Evolutionary conservation across 345 rosid genomes (phyloP).

Genomic region (Sisymbrium altissimum): DNA sequence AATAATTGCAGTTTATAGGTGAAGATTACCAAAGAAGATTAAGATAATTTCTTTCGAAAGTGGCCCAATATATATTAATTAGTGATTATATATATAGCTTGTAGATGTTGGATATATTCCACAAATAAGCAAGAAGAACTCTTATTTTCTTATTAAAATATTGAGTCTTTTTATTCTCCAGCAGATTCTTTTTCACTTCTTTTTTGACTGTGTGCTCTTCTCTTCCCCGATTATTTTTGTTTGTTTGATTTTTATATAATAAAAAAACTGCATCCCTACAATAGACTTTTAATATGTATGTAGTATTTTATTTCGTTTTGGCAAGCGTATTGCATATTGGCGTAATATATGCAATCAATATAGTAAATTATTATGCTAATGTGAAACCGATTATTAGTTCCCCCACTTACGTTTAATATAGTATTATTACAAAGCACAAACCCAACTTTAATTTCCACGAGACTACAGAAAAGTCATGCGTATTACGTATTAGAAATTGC

Average conservation of each 20-base stretch:
- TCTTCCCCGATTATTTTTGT: neutral
- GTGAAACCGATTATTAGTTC: slow-evolving; percentile 5
- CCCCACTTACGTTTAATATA: neutral
- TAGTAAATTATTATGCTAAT: neutral
- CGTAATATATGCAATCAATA: neutral
- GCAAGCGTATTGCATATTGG: no score
- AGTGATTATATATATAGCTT: slow-evolving; percentile 3
- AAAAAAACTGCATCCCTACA: slow-evolving; percentile 7
- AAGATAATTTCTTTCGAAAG: slow-evolving; percentile 17
- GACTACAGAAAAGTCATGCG: neutral
- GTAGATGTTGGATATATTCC: slow-evolving; percentile 34
- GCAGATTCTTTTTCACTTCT: slow-evolving; percentile 29
- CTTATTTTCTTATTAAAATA: neutral
- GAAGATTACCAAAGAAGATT: slow-evolving; percentile 29
- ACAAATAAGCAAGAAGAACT: slow-evolving; percentile 17
- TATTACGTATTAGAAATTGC: neutral
- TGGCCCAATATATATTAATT: slow-evolving; percentile 1
- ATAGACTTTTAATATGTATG: neutral
- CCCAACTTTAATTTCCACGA: neutral
- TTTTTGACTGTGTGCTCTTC: slow-evolving; percentile 24
- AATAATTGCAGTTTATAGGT: slow-evolving; percentile 11
- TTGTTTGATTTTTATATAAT: neutral
- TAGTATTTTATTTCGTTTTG: neutral
- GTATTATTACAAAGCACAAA: neutral
- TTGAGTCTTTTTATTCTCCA: slow-evolving; percentile 22